phyloP scores from a whole-genome alignment of 345 rosid species.

The Eucalyptus regnans region DNA sequence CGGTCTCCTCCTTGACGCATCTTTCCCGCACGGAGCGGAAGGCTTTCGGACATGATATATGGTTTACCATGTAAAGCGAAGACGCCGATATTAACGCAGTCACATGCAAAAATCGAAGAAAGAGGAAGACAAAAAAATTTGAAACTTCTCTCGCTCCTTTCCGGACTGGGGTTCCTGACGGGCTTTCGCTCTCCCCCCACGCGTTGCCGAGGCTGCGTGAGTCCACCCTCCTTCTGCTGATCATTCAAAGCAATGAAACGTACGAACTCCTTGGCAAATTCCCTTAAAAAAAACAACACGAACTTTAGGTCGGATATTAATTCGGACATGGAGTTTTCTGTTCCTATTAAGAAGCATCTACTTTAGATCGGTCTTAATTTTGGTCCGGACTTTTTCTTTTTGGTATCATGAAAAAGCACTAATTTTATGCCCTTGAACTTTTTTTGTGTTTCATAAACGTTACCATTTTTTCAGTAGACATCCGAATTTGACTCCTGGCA shows the following conservation, averaged over 20 bases:
- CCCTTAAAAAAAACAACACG: neutral
- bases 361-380: neutral
- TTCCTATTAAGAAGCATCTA: neutral
- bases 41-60: neutral
- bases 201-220: neutral
- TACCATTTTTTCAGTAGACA: neutral
- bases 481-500: neutral
- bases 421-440: fast-evolving
- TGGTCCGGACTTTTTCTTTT: neutral
- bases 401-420: neutral
- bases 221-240: neutral
- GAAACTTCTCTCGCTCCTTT: neutral
- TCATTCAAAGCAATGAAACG: neutral
- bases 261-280: neutral
- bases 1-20: neutral
- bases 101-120: neutral
- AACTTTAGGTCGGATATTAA: neutral
- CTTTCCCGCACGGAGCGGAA: neutral
- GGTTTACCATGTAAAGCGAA: neutral
- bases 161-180: neutral
- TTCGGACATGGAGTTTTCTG: neutral
- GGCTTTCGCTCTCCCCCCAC: neutral
- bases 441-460: neutral
- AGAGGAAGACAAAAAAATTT: neutral
- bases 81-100: neutral